Evolutionary conservation across 169 alveolate genomes (phyloP).

Genomic region (Condylostoma magnum): DNA sequence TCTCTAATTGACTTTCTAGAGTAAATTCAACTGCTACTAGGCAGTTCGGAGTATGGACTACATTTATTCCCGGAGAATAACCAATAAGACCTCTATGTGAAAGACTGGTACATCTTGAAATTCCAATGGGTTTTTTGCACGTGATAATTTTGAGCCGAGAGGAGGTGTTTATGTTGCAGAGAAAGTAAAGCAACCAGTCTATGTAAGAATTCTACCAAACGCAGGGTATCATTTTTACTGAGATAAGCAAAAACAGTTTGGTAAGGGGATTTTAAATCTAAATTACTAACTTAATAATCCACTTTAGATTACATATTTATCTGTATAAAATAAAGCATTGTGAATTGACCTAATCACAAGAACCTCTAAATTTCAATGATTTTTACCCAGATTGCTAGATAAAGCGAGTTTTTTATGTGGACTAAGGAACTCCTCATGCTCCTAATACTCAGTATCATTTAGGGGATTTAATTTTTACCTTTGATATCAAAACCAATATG

Average conservation of each 20-base stretch:
- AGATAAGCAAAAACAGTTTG: constrained; percentile 51
- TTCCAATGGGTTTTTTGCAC: constrained; percentile 22
- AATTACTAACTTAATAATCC: too few relatives aligned
- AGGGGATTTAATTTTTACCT: too few relatives aligned
- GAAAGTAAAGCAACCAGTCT: neutral
- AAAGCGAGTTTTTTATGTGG: too few relatives aligned
- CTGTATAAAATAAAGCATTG: too few relatives aligned
- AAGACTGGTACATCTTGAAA: neutral
- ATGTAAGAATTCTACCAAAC: constrained; percentile 1
- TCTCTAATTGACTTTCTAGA: neutral
- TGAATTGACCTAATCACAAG: too few relatives aligned
- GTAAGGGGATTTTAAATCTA: too few relatives aligned
- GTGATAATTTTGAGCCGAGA: constrained; percentile 14
- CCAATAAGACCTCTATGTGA: neutral
- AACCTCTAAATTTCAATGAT: too few relatives aligned
- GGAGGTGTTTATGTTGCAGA: constrained; percentile 21
- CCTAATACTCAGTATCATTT: too few relatives aligned
- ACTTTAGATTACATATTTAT: too few relatives aligned
- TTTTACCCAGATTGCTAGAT: too few relatives aligned
- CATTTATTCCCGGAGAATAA: constrained; percentile 16
- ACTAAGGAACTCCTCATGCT: too few relatives aligned
- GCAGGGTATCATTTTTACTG: constrained; percentile 51
- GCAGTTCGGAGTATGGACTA: constrained; percentile 12
- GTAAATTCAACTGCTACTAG: constrained; percentile 13
- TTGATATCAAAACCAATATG: too few relatives aligned